phyloP scores from a whole-genome alignment of 2,329 filamentous ascomycete species.

The Zarea fungicola region DNA sequence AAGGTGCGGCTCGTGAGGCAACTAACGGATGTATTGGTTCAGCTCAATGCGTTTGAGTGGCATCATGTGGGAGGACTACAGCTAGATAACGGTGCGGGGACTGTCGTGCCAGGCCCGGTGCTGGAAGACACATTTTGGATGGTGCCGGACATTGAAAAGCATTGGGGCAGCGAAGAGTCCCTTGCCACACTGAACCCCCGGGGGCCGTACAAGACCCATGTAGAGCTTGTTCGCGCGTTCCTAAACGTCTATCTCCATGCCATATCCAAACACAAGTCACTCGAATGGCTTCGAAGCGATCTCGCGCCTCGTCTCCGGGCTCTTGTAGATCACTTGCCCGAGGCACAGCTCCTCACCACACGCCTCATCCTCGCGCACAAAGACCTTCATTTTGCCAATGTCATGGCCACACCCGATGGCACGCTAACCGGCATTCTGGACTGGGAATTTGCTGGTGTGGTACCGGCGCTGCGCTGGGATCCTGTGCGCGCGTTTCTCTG shows the following conservation, averaged over 20 bases:
- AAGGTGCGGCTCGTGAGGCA: constrained; percentile 23
- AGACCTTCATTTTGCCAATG: constrained; percentile 33
- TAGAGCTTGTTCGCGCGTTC: constrained; percentile 21
- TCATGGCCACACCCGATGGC: constrained; percentile 25
- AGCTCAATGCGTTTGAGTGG: constrained; percentile 25
- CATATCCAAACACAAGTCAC: constrained; percentile 22
- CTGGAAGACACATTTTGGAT: constrained; percentile 34
- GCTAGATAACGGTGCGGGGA: constrained; percentile 10
- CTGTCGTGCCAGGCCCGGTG: constrained; percentile 20
- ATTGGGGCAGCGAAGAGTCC: constrained; percentile 22
- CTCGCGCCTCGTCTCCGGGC: constrained; percentile 23
- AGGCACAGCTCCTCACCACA: constrained; percentile 6
- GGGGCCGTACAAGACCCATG: constrained; percentile 24
- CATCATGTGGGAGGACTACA: constrained; percentile 23
- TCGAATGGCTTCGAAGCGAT: constrained; percentile 22
- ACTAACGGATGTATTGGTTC: constrained; percentile 24
- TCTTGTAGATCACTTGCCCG: constrained; percentile 19
- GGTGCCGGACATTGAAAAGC: constrained; percentile 23
- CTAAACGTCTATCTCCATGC: constrained; percentile 23
- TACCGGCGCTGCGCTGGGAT: constrained; percentile 31
- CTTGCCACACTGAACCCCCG: constrained; percentile 23
- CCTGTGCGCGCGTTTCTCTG: constrained; percentile 31
- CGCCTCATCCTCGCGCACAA: constrained; percentile 28
- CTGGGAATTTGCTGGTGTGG: constrained; percentile 34
- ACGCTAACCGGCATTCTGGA: constrained; percentile 29